A percentile compares a stretch with the other conserved stretches of the same genome.
These are phyloP conservation scores for Suillus cothurnatus DNA, from an alignment of 768 basidiomycete genomes.

Conservation along the genomic window DNA sequence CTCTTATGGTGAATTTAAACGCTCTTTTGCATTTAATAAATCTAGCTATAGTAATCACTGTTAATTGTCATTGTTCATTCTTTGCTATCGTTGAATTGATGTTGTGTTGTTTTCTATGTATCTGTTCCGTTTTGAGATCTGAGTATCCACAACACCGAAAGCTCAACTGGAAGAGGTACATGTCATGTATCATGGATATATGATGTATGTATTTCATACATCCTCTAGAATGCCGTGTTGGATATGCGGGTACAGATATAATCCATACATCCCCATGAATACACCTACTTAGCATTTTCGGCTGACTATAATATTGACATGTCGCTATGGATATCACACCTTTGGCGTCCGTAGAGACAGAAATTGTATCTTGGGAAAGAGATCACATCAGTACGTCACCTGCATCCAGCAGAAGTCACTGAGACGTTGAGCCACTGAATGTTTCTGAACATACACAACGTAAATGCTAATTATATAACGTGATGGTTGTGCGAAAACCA, in stretches of 20 bases:
- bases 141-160: not conserved
- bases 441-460: not conserved
- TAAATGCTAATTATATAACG: no score
- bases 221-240: not conserved
- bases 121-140: not conserved
- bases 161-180: not conserved
- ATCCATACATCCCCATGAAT: not conserved
- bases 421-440: not conserved
- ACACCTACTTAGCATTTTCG: not conserved
- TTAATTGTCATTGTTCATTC: no score
- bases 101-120: no score
- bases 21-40: no score
- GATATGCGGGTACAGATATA: not conserved
- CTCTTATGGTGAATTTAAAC: no score
- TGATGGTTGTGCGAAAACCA: slow-evolving; percentile 5
- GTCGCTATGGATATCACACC: no score
- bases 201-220: not conserved
- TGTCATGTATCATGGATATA: not conserved
- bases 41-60: no score
- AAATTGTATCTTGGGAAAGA: not conserved
- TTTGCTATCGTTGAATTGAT: no score
- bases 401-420: not conserved
- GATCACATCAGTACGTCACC: not conserved
- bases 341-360: no score
- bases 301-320: not conserved